Conservation (phyloP, 805 yeast genomes). For the Groenewaldozyma tartarivorans region DNA sequence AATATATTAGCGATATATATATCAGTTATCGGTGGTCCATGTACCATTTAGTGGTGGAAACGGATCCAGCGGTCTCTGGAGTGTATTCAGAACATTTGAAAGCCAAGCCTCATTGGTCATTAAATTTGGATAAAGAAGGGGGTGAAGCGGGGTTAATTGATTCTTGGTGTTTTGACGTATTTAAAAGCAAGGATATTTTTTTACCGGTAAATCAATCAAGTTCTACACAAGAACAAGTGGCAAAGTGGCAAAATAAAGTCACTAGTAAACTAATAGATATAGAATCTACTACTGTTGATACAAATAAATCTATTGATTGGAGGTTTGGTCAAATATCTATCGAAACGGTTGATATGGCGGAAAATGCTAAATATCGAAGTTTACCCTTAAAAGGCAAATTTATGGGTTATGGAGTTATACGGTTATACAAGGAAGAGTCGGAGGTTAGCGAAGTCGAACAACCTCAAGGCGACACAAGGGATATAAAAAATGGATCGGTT, state of each 20-base stretch:
- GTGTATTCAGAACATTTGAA: not conserved
- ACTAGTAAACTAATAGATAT: no score
- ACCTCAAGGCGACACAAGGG: slow-evolving; percentile 3
- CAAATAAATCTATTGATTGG: not conserved
- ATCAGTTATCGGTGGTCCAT: no score
- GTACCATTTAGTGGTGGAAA: not conserved
- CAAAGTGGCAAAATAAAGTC: no score
- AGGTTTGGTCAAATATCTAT: slow-evolving; percentile 8
- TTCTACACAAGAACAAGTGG: no score
- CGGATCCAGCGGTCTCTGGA: not conserved
- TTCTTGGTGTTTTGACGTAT: no score
- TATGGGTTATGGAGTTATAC: slow-evolving; percentile 65
- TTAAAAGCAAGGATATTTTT: no score
- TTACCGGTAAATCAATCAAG: no score
- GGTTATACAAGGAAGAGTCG: slow-evolving; percentile 48
- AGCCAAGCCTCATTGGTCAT: no score
- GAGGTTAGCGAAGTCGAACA: slow-evolving; percentile 18
- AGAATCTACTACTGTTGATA: not conserved
- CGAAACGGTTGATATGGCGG: slow-evolving; percentile 14
- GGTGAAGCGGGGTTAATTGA: no score
- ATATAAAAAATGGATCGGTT: slow-evolving; percentile 38
- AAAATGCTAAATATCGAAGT: slow-evolving; percentile 2
- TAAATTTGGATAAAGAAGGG: no score
- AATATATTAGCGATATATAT: no score
- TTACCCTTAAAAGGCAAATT: slow-evolving; percentile 46